phyloP scores from a whole-genome alignment of 768 basidiomycete species.

The Calvatia gigantea region DNA sequence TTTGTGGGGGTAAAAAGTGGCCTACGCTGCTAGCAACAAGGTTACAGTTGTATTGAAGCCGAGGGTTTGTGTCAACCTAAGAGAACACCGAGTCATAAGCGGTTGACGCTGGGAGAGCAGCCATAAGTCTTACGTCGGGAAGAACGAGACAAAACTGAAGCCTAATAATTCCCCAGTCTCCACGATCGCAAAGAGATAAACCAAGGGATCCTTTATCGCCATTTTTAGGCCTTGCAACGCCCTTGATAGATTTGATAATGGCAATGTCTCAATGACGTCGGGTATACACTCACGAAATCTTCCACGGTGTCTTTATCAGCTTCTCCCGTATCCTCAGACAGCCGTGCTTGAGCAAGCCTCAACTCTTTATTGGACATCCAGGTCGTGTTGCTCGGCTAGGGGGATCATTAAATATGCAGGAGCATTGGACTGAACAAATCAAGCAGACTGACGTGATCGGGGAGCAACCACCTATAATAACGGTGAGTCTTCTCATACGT shows the following conservation, averaged over 20 bases:
- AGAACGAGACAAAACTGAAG: conserved; percentile 56
- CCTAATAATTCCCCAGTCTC: conserved; percentile 43
- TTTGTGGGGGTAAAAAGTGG: conserved; percentile 11
- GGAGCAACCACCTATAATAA: conserved; percentile 46
- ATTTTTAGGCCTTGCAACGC: conserved; percentile 44
- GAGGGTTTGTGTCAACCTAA: conserved; percentile 50
- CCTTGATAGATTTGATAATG: conserved; percentile 24
- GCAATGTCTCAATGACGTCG: background rate
- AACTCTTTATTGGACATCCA: conserved; percentile 49
- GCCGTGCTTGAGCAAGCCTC: conserved; percentile 61
- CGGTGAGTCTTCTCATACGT: background rate
- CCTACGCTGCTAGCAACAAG: conserved; percentile 51
- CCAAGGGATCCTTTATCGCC: conserved; percentile 51
- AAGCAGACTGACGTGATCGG: conserved; percentile 41
- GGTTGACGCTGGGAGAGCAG: background rate
- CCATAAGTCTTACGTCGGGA: conserved; percentile 37
- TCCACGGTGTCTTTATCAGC: conserved; percentile 52
- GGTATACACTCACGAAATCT: conserved; percentile 44
- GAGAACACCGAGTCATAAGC: background rate
- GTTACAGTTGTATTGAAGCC: conserved; percentile 53
- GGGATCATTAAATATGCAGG: background rate
- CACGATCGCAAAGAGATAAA: conserved; percentile 48
- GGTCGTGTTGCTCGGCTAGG: conserved; percentile 52
- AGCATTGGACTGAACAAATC: too few relatives aligned
- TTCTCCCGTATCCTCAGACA: conserved; percentile 64